Percentiles rank a stretch among this genome's conserved stretches.
phyloP scores from a whole-genome alignment of 768 basidiomycete genomes.

The Boletus speciosus region DNA sequence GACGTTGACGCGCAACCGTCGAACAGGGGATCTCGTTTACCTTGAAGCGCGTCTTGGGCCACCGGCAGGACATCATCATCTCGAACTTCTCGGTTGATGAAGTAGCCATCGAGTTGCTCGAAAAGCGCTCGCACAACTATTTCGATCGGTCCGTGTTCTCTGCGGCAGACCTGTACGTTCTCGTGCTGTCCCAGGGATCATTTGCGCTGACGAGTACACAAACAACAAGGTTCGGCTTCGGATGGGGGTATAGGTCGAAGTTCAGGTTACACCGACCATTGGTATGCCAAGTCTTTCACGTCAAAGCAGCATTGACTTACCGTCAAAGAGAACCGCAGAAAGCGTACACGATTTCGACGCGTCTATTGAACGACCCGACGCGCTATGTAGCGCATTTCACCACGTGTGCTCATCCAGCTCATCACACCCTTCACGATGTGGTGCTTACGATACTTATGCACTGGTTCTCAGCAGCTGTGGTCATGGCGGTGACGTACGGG shows the following conservation, averaged over 20 bases:
- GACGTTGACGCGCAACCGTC: not conserved
- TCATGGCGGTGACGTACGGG: constrained; percentile 19
- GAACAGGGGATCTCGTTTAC: constrained; percentile 4
- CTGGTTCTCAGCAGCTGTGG: not conserved
- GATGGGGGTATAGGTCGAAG: constrained; percentile 21
- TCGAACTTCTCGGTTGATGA: constrained; percentile 41
- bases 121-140: constrained; percentile 50
- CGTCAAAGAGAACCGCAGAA: constrained; percentile 12
- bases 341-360: constrained; percentile 6
- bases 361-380: constrained; percentile 7
- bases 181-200: not conserved
- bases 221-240: constrained; percentile 14
- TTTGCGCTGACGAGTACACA: not conserved
- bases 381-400: constrained; percentile 9
- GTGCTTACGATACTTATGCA: not conserved
- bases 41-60: constrained; percentile 33
- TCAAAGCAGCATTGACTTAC: constrained; percentile 7
- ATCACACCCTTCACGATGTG: not conserved
- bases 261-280: constrained; percentile 23
- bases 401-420: constrained; percentile 2
- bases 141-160: constrained; percentile 26
- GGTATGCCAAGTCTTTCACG: constrained; percentile 16
- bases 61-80: constrained; percentile 40
- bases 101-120: constrained; percentile 46
- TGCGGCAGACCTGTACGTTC: constrained; percentile 3